These are phyloP conservation scores for Aspergillus taichungensis DNA, from an alignment of 495 filamentous ascomycete species.

Conservation along the genomic window DNA sequence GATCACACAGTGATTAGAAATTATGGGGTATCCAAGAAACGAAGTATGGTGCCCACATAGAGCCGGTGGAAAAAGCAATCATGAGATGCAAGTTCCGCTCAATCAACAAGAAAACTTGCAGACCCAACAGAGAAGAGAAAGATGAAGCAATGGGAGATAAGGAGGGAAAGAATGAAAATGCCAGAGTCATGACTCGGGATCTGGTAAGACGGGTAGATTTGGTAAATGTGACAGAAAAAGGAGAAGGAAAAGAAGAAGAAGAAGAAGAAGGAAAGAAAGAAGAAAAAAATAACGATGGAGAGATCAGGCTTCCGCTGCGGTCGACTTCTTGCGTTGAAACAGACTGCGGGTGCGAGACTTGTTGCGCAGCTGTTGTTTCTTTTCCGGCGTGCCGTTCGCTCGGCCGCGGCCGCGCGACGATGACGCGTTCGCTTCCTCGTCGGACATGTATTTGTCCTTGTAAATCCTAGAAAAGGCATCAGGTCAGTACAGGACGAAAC, in stretches of 20 bases:
- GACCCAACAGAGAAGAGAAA: conserved; percentile 5
- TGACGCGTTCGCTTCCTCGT: conserved; percentile 46
- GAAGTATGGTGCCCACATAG: conserved; percentile 13
- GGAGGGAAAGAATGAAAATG: conserved; percentile 7
- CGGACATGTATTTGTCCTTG: conserved; percentile 87
- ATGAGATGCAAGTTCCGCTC: conserved; percentile 13
- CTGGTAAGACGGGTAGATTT: background rate
- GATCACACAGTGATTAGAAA: conserved; percentile 18
- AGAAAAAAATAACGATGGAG: conserved; percentile 2
- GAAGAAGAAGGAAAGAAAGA: conserved; percentile 8
- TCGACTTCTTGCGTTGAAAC: conserved; percentile 55
- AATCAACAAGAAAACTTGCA: background rate
- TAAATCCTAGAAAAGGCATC: conserved; percentile 59
- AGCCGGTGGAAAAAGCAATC: background rate
- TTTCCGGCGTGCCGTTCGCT: conserved; percentile 34
- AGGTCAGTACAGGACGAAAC: conserved; percentile 7
- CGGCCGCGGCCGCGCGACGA: conserved; percentile 11
- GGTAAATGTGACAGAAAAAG: conserved; percentile 1
- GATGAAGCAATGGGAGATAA: conserved; percentile 3
- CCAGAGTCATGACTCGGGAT: background rate
- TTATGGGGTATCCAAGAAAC: conserved; percentile 20
- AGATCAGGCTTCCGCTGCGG: conserved; percentile 25
- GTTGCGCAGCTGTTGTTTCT: conserved; percentile 43
- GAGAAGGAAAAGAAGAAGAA: conserved; percentile 5
- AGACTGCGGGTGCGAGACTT: conserved; percentile 59